Base-by-base conservation (phyloP, 305 asterid genomes). In the Solanum hybrid region DNA sequence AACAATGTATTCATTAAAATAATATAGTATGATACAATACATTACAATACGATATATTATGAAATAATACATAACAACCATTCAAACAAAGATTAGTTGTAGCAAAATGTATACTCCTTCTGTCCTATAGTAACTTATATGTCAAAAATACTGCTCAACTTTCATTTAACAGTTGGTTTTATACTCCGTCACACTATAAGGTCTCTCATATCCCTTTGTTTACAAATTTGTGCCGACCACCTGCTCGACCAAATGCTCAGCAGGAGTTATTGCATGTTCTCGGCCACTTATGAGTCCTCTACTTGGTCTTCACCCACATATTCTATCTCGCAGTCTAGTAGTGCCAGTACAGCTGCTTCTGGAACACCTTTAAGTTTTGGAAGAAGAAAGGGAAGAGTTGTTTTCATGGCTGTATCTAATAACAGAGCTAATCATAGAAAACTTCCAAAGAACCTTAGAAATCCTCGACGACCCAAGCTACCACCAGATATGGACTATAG, bases 371-470 rank as follows among this genome's bases (percentile, higher is more conserved):
- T 56, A 40, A 40, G 88, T 88, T 51, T 60, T 19, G 86, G 60
- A 71, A 32, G 80, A 19, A 89, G 87, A 89, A 42, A 72, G 14
- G 89, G 36, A 32, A 90, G 90, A 82, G 32, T 91, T 84, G 91
- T 90, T 77, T 89, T 88, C 76, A 94, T 94, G 79, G 92, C 42
- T 84, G 42, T 84, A 69, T 38, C 89, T 60, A 38, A 88, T 88
- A 89, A 88, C 88, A 95, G 76, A 82, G 90, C 69, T 36, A 56
- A 89, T 86, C 89, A 86, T 5, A 92, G 89, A 91, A 92, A 90
- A 92, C 94, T 90, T 42, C 93, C 98, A 78, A 95, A 94, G 93
- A 96, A 94, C 88, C 94, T 94, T 13, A 94, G 92, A 7, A 89
- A 93, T 85, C 98, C 95, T 17, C 94, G 98, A 19, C 93, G 95